These are phyloP conservation scores for Chaetomium olivaceum DNA, from an alignment of 2,329 filamentous ascomycete species.

Conservation along the genomic window DNA sequence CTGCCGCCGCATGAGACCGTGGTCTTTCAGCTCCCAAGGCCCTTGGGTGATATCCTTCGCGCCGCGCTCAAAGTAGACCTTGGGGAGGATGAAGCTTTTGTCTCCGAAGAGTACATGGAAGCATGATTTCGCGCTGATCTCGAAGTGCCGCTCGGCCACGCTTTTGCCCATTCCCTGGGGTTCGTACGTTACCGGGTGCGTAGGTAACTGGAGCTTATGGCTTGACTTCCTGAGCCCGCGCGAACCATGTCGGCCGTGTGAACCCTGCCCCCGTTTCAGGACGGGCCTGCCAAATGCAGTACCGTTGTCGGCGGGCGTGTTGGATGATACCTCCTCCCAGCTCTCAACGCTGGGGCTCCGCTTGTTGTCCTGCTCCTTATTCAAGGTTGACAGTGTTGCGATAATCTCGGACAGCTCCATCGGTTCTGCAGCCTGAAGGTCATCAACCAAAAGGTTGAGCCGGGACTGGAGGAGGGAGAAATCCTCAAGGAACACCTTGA, in stretches of 20 bases:
- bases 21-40: slow-evolving; percentile 74
- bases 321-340: slow-evolving; percentile 78
- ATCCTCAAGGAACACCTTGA: slow-evolving; percentile 92
- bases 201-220: slow-evolving; percentile 78
- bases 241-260: slow-evolving; percentile 41
- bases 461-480: slow-evolving; percentile 78
- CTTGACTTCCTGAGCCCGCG: slow-evolving; percentile 43
- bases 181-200: slow-evolving; percentile 78
- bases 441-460: slow-evolving; percentile 81
- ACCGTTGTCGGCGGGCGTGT: slow-evolving; percentile 61
- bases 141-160: slow-evolving; percentile 78
- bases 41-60: slow-evolving; percentile 81
- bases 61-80: slow-evolving; percentile 80
- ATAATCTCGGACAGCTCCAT: slow-evolving; percentile 70
- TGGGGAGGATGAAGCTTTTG: slow-evolving; percentile 90
- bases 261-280: slow-evolving; percentile 38
- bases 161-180: slow-evolving; percentile 77
- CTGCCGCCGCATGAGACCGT: slow-evolving; percentile 70
- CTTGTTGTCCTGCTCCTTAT: slow-evolving; percentile 59
- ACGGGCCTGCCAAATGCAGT: slow-evolving; percentile 46
- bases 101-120: slow-evolving; percentile 98
- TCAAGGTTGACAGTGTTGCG: slow-evolving; percentile 71
- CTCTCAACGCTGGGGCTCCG: slow-evolving; percentile 78
- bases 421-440: slow-evolving; percentile 71
- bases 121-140: slow-evolving; percentile 88